Base-by-base conservation (phyloP, 345 rosid species). In the Gynandropsis gynandra region DNA sequence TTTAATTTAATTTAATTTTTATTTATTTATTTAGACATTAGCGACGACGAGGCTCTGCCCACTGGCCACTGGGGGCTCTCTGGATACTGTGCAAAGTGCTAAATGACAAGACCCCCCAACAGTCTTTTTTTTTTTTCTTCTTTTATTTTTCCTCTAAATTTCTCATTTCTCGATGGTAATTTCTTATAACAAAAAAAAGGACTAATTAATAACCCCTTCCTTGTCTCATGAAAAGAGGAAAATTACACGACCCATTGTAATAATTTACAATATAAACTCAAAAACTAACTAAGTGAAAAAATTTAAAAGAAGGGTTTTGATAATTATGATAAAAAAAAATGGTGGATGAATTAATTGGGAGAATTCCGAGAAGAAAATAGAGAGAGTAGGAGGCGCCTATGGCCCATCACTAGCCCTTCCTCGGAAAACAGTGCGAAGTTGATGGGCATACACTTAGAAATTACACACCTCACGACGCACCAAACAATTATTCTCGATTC, bases 91-190 rank as follows among this genome's bases (percentile, higher is more conserved):
- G 57, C 52, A 16, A 47, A 57, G 76, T 73, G 80, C 78, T 73
- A 78, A 47, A 72, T 71, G 93, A 80, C 89, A 81, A 76, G 74
- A 74, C 59, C 27, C 14, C 46, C 37, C 53, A 75, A 66, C 77
- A 70, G 66, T 68, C 63, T 59, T 54, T 74, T 70, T 71, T 72
- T 63, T 24, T 24, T 24, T 24, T 5, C 5, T 24, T 24, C n/a
- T 74, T 70, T 71, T 72, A 61, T 24, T 24, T 24, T 24, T 5
- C 5, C 5, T 24, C 29, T 5, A 24, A 24, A 2, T 24, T 24
- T 24, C 29, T 5, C 71, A 49, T 58, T 56, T 63, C 54, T 50
- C 56, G 58, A 59, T 64, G 72, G 66, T 62, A 58, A 63, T 71
- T 50, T 21, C 12, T 67, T 58, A 40, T 61, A 68, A 33, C 42